Evolutionary conservation across 106 monocot genomes (phyloP).

Genomic region (Dendrobium chrysotoxum): DNA sequence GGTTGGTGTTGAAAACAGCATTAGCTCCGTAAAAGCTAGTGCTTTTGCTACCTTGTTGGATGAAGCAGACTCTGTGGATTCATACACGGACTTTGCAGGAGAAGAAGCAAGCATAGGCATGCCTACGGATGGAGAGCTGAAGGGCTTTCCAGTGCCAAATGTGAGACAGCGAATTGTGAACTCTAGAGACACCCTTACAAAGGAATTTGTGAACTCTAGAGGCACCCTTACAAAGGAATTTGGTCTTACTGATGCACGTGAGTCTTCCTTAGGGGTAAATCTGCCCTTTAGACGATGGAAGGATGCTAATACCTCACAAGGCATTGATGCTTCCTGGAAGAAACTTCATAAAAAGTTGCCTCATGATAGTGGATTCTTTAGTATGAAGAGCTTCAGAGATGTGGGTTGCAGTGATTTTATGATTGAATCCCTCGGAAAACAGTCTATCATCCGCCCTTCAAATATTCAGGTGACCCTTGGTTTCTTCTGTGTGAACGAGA

Average conservation of each 20-base stretch:
- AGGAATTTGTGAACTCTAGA: not conserved
- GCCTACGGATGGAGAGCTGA: not conserved
- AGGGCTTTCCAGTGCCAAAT: not conserved
- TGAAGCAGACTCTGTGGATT: constrained; percentile 1
- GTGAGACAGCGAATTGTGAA: not conserved
- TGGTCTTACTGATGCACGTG: not conserved
- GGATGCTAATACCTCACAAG: constrained; percentile 1
- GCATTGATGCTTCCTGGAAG: constrained; percentile 1
- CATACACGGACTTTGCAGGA: not conserved
- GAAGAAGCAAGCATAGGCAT: not conserved
- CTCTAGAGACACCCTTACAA: constrained; percentile 1
- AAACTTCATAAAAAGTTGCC: constrained; percentile 19
- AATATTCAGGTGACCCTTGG: constrained; percentile 73
- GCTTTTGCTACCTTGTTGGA: not conserved
- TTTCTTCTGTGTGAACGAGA: not conserved
- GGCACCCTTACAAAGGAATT: constrained; percentile 7
- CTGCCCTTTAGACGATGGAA: constrained; percentile 34
- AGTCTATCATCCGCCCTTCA: constrained; percentile 56
- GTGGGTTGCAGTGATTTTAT: constrained; percentile 69
- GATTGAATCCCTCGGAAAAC: constrained; percentile 38
- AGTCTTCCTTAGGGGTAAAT: not conserved
- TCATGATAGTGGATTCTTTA: constrained; percentile 59
- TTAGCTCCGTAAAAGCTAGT: not conserved
- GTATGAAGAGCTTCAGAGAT: constrained; percentile 63
- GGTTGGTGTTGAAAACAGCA: not conserved